Conservation (phyloP, 257 asterid species). For the Catharanthus roseus region DNA sequence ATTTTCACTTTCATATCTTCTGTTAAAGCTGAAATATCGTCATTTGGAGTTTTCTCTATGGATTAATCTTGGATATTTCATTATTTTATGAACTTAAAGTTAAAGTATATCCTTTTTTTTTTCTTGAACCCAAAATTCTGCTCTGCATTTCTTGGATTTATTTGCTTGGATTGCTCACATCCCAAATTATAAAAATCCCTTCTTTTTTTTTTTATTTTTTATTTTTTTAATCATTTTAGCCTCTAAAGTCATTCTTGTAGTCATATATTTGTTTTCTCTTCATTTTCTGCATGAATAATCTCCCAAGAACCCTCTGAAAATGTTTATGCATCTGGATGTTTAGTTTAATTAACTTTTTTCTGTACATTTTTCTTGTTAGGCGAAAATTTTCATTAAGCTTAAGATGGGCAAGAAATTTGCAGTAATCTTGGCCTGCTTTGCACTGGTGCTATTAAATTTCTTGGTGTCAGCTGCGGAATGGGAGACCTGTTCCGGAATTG, state of each 20-base stretch:
- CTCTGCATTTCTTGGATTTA: too few species aligned
- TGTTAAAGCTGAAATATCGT: slow-evolving; percentile 19
- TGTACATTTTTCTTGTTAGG: background rate
- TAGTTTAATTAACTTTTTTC: background rate
- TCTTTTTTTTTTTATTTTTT: too few species aligned
- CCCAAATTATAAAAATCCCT: background rate
- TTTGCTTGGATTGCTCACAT: slow-evolving; percentile 16
- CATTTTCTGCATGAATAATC: background rate
- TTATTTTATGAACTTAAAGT: background rate
- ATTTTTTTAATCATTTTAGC: background rate
- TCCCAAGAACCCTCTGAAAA: background rate
- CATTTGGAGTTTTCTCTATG: slow-evolving; percentile 43
- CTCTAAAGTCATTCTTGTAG: slow-evolving; percentile 5
- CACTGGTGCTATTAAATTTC: slow-evolving; percentile 23
- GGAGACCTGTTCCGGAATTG: slow-evolving; percentile 78
- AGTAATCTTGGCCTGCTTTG: slow-evolving; percentile 23
- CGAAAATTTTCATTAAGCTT: background rate
- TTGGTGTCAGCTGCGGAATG: slow-evolving; percentile 21
- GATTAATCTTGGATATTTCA: slow-evolving; percentile 9
- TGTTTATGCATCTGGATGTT: background rate
- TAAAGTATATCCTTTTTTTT: too few species aligned
- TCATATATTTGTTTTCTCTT: slow-evolving; percentile 2
- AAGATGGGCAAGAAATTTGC: slow-evolving; percentile 24
- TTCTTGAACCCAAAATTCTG: too few species aligned
- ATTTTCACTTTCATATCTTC: slow-evolving; percentile 7